phyloP scores from a whole-genome alignment of 2,329 filamentous ascomycete genomes.

The Aspergillus sergii region DNA sequence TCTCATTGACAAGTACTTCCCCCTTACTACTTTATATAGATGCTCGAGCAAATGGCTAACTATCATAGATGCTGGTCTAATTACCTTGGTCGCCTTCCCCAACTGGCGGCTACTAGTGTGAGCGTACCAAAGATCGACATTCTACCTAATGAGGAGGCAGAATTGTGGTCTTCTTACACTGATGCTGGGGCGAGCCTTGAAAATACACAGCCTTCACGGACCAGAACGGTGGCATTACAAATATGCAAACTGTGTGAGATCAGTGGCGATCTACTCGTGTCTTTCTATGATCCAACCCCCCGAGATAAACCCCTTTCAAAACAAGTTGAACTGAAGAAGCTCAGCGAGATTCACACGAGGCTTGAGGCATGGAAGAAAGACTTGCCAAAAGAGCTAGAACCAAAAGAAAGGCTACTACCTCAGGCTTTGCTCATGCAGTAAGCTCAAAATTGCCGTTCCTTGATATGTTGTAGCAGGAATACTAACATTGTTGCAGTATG shows the following conservation, averaged over 20 bases:
- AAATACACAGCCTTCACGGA: slow-evolving; percentile 77
- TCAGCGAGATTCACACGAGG: slow-evolving; percentile 87
- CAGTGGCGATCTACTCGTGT: slow-evolving; percentile 82
- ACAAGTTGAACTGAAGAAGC: slow-evolving; percentile 82
- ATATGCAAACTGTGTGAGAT: slow-evolving; percentile 87
- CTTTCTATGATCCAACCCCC: slow-evolving; percentile 83
- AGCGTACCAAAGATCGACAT: slow-evolving; percentile 89
- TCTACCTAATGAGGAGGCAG: slow-evolving; percentile 83
- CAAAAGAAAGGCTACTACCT: slow-evolving; percentile 84
- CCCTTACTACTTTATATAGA: background rate
- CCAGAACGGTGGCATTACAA: slow-evolving; percentile 77
- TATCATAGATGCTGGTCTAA: slow-evolving; percentile 81
- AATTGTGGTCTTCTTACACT: slow-evolving; percentile 84
- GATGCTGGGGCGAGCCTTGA: slow-evolving; percentile 76
- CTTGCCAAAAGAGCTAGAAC: slow-evolving; percentile 82
- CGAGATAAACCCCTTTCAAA: slow-evolving; percentile 68
- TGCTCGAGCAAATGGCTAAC: slow-evolving; percentile 16
- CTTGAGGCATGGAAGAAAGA: slow-evolving; percentile 87
- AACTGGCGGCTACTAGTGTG: slow-evolving; percentile 76
- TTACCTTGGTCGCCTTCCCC: slow-evolving; percentile 87
- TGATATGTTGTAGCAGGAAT: background rate
- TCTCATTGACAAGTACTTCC: slow-evolving; percentile 80
- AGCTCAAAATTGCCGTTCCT: slow-evolving; percentile 40
- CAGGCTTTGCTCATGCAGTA: slow-evolving; percentile 86
- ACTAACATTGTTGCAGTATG: slow-evolving; percentile 66